Conservation (phyloP, 2,329 filamentous ascomycete genomes). For the Neoascochyta sp. region DNA sequence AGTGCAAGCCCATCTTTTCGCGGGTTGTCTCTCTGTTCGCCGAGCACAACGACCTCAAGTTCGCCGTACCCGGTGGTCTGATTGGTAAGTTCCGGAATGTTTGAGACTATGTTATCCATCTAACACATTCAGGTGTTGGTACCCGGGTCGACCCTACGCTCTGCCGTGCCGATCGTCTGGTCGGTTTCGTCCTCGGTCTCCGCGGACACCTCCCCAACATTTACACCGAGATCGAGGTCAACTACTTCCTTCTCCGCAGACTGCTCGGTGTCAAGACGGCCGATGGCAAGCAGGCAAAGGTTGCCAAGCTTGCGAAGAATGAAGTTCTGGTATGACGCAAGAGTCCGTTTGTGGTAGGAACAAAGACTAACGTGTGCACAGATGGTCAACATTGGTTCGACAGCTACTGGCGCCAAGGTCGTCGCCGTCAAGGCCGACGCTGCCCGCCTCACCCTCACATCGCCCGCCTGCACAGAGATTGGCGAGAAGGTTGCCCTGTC, state of each 20-base stretch:
- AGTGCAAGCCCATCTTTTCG: slow-evolving; percentile 96
- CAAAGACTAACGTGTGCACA: slow-evolving; percentile 14
- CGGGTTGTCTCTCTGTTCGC: slow-evolving; percentile 93
- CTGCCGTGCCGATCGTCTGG: slow-evolving; percentile 96
- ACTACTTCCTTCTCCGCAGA: slow-evolving; percentile 95
- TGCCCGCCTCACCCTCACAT: slow-evolving; percentile 88
- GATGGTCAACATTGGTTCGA: slow-evolving; percentile 99
- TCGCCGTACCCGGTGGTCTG: slow-evolving; percentile 92
- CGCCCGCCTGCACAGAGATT: slow-evolving; percentile 92
- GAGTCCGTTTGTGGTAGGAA: background rate
- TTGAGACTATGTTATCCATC: slow-evolving; percentile 6
- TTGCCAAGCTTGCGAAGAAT: slow-evolving; percentile 96
- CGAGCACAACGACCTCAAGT: slow-evolving; percentile 97
- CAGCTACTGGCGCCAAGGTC: slow-evolving; percentile 95
- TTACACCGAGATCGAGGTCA: slow-evolving; percentile 94
- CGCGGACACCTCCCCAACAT: slow-evolving; percentile 92
- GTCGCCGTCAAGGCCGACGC: slow-evolving; percentile 96
- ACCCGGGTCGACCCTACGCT: slow-evolving; percentile 96
- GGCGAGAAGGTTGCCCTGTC: slow-evolving; percentile 97
- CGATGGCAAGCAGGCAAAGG: slow-evolving; percentile 98
- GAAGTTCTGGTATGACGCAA: slow-evolving; percentile 83
- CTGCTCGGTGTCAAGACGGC: slow-evolving; percentile 95
- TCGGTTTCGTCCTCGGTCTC: slow-evolving; percentile 94
- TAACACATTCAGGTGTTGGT: slow-evolving; percentile 69
- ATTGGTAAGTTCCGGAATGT: slow-evolving; percentile 54